These are phyloP conservation scores for Mucor lusitanicus DNA, from an alignment of 371 early-diverging fungal species.

Conservation along the genomic window DNA sequence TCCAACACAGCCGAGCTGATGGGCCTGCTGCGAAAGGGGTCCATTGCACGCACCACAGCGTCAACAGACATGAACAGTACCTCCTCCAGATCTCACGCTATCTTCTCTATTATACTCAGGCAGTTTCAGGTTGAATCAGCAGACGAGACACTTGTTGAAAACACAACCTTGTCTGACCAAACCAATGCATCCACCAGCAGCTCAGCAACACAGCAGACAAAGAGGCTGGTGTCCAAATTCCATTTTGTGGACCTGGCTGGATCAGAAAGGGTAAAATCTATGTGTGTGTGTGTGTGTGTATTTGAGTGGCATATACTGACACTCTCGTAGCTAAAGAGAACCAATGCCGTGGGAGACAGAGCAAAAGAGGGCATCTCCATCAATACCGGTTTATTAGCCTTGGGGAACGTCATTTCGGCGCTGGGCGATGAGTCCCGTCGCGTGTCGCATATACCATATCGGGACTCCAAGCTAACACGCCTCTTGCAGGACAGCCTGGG, in stretches of 20 bases:
- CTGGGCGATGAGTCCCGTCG: constrained; percentile 72
- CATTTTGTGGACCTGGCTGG: constrained; percentile 99
- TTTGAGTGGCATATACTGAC: no score
- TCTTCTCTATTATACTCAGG: constrained; percentile 86
- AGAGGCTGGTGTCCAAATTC: constrained; percentile 69
- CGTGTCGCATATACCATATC: constrained; percentile 89
- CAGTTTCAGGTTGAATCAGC: constrained; percentile 33
- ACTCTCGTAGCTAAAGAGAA: constrained; percentile 91
- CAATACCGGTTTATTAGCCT: constrained; percentile 95
- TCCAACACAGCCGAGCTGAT: constrained; percentile 70
- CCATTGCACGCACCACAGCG: constrained; percentile 86
- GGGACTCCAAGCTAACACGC: constrained; percentile 98
- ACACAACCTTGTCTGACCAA: neutral
- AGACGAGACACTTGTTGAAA: neutral
- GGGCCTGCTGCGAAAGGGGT: constrained; percentile 68
- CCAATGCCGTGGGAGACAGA: constrained; percentile 91
- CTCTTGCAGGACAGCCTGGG: constrained; percentile 96
- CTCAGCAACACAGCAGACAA: neutral
- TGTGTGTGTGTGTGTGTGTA: no score
- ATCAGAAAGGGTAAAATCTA: constrained; percentile 88
- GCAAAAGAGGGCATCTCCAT: constrained; percentile 98
- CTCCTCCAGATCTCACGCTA: constrained; percentile 97
- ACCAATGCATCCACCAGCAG: neutral
- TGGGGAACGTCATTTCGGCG: constrained; percentile 99
- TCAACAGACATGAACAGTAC: constrained; percentile 96